Conservation (phyloP, 257 asterid species). For the Striga asiatica region DNA sequence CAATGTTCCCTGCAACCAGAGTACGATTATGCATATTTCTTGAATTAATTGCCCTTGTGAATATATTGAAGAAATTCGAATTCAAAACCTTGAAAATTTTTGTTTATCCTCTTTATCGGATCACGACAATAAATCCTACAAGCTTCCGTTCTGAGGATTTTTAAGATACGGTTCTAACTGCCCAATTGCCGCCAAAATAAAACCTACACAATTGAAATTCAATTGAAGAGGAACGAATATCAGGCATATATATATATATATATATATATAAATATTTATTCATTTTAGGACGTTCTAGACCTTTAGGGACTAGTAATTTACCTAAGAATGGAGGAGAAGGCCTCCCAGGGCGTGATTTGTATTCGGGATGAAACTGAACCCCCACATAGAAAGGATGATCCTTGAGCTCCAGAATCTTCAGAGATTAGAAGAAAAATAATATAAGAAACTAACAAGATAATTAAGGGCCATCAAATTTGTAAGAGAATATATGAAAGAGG, state of each 20-base stretch:
- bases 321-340: constrained; percentile 79
- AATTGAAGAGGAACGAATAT: neutral
- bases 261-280: neutral
- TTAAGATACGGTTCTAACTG: constrained; percentile 31
- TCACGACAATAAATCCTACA: constrained; percentile 22
- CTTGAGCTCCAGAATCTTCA: constrained; percentile 63
- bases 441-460: constrained; percentile 1
- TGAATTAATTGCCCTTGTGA: neutral
- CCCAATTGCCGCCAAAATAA: constrained; percentile 47
- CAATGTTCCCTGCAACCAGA: constrained; percentile 17
- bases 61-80: neutral
- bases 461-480: neutral
- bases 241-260: too few species aligned
- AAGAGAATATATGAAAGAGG: constrained; percentile 5
- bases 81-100: neutral
- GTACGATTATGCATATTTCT: too few species aligned
- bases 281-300: neutral
- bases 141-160: constrained; percentile 43
- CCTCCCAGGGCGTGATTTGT: constrained; percentile 81
- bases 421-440: constrained; percentile 10
- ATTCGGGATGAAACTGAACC: constrained; percentile 93
- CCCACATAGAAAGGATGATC: constrained; percentile 82
- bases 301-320: constrained; percentile 17
- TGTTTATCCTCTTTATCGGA: constrained; percentile 7
- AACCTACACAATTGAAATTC: constrained; percentile 26